Percentiles rank a stretch among this genome's conserved stretches.
These are phyloP conservation scores for Staphylotrichum longicolle DNA, from an alignment of 495 filamentous ascomycete species.

Conservation along the genomic window DNA sequence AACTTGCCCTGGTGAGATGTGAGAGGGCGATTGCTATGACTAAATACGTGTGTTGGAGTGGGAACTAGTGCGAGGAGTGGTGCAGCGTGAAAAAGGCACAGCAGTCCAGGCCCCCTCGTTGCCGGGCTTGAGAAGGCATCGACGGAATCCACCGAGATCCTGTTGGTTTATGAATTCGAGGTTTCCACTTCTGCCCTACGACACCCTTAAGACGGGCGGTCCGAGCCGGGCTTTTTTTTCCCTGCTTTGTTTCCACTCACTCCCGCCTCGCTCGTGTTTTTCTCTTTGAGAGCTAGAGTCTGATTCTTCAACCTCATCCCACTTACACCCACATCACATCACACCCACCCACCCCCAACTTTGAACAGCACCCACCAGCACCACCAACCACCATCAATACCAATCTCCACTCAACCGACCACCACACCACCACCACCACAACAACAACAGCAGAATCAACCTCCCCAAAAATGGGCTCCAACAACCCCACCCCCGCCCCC, in stretches of 20 bases:
- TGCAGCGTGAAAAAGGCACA: not conserved
- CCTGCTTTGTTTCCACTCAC: not conserved
- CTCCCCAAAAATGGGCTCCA: constrained; percentile 19
- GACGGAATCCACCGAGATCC: not conserved
- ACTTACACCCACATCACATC: too few species aligned
- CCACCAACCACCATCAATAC: not conserved
- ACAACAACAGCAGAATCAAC: not conserved
- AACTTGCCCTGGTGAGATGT: not conserved
- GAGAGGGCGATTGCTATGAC: not conserved
- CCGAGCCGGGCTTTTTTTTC: not conserved
- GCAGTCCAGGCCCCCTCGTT: not conserved
- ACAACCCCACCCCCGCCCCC: not conserved
- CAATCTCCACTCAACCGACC: not conserved
- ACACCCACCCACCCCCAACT: too few species aligned
- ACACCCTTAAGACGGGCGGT: not conserved
- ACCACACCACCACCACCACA: not conserved
- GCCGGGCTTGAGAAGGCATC: not conserved
- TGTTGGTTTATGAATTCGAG: not conserved
- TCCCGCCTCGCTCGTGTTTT: not conserved
- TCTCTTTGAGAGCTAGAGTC: not conserved
- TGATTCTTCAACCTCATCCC: too few species aligned
- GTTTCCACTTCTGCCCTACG: not conserved
- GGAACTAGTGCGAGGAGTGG: not conserved
- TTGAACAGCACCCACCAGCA: not conserved
- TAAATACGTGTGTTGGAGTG: not conserved